Evolutionary conservation across 129 eudicot species (phyloP).

Genomic region (Lonicera japonica): DNA sequence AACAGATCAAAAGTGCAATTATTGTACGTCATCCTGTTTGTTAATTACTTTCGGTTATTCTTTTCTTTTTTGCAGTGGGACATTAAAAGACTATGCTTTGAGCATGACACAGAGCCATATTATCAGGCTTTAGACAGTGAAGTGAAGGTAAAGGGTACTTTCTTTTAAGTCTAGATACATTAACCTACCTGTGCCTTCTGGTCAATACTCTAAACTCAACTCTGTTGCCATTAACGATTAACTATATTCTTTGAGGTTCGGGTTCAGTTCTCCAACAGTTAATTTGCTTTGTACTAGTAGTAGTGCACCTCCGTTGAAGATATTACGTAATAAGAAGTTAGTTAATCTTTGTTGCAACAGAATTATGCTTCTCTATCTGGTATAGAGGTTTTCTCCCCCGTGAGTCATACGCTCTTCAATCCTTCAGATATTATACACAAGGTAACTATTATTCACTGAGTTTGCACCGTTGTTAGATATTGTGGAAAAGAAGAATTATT

Average conservation of each 20-base stretch:
- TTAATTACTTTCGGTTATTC: not conserved
- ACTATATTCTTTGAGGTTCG: no score
- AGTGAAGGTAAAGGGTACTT: conserved; percentile 40
- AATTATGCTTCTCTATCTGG: conserved; percentile 51
- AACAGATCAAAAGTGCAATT: no score
- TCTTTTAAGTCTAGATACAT: not conserved
- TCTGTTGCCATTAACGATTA: not conserved
- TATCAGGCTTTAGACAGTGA: conserved; percentile 74
- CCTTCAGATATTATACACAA: conserved; percentile 72
- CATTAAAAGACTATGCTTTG: conserved; percentile 67
- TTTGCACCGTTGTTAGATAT: not conserved
- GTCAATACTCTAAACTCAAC: not conserved
- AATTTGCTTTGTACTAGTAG: not conserved
- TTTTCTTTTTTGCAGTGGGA: conserved; percentile 55
- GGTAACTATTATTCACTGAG: conserved; percentile 29
- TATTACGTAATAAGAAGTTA: conserved; percentile 4
- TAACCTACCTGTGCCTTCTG: not conserved
- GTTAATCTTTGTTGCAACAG: conserved; percentile 28
- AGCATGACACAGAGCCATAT: conserved; percentile 80
- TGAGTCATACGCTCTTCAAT: conserved; percentile 84
- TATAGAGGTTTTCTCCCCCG: conserved; percentile 74
- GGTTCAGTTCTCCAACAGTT: not conserved
- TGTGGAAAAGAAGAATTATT: not conserved
- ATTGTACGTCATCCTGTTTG: no score
- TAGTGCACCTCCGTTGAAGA: conserved; percentile 6